These are phyloP conservation scores for Entamoeba dispar DNA, from an alignment of 208 protist genomes.

Conservation along the genomic window DNA sequence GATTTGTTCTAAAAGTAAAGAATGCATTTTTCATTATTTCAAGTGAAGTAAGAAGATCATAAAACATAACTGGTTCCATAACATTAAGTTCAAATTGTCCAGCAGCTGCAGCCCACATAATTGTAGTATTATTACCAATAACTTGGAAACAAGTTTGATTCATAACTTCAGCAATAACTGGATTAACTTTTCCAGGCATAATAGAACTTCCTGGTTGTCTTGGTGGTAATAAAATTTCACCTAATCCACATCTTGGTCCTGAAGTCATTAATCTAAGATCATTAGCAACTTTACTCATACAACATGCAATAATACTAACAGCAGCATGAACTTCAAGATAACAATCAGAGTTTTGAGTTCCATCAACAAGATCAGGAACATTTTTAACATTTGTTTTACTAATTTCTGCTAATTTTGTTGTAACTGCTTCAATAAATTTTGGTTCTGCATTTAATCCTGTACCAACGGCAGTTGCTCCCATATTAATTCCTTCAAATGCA, in stretches of 20 bases:
- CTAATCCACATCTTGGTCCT: conserved; percentile 56
- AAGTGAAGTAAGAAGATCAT: background rate
- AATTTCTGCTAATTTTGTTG: background rate
- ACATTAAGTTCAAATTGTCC: conserved; percentile 65
- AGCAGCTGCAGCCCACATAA: conserved; percentile 45
- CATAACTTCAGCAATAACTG: conserved; percentile 63
- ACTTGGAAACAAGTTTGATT: conserved; percentile 64
- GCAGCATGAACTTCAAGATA: background rate
- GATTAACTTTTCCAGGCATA: conserved; percentile 72
- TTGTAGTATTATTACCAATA: conserved; percentile 55
- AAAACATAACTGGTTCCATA: background rate
- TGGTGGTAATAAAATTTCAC: conserved; percentile 47
- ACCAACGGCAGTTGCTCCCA: conserved; percentile 68
- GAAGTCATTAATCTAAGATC: conserved; percentile 55
- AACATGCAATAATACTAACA: conserved; percentile 22
- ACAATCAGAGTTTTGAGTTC: background rate
- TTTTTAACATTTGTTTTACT: background rate
- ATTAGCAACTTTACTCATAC: conserved; percentile 65
- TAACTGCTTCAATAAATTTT: background rate
- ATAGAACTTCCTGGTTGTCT: conserved; percentile 67
- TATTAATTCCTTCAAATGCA: conserved; percentile 46
- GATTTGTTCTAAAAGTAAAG: background rate
- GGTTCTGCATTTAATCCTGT: conserved; percentile 35
- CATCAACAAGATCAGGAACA: background rate
- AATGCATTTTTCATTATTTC: background rate